Conservation (phyloP, 805 yeast species). For the Candida peoriensis region DNA sequence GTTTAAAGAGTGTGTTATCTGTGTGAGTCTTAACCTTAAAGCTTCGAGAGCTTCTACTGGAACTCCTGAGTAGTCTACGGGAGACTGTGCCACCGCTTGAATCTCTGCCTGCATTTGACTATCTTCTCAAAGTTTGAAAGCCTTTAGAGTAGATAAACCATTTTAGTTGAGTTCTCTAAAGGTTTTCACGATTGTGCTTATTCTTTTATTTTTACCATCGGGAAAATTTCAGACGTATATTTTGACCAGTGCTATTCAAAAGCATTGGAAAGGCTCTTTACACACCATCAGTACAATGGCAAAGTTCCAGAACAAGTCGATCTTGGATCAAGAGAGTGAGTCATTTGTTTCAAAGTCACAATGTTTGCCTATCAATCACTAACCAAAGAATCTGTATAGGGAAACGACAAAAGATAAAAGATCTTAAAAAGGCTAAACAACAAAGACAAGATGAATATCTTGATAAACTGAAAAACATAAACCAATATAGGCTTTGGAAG, state of each 20-base stretch:
- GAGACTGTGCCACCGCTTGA: slow-evolving; percentile 9
- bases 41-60: slow-evolving; percentile 63
- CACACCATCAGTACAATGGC: too few relatives aligned
- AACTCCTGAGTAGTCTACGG: slow-evolving; percentile 36
- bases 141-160: too few relatives aligned
- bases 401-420: slow-evolving; percentile 22
- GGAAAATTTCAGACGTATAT: too few relatives aligned
- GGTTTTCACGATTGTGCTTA: background rate
- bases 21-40: slow-evolving; percentile 55
- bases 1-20: slow-evolving; percentile 52
- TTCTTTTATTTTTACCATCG: too few relatives aligned
- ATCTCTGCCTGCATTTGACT: too few relatives aligned
- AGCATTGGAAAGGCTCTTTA: background rate
- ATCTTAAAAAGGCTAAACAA: slow-evolving; percentile 22
- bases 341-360: background rate
- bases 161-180: too few relatives aligned
- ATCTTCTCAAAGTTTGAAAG: too few relatives aligned
- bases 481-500: slow-evolving; percentile 19
- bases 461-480: slow-evolving; percentile 20
- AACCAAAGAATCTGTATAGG: slow-evolving; percentile 16
- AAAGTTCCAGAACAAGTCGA: background rate
- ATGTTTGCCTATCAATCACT: background rate
- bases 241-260: too few relatives aligned
- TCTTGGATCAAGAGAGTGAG: background rate
- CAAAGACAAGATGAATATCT: slow-evolving; percentile 17